phyloP scores from a whole-genome alignment of 805 yeast genomes.

The Myxozyma lipomycoides region DNA sequence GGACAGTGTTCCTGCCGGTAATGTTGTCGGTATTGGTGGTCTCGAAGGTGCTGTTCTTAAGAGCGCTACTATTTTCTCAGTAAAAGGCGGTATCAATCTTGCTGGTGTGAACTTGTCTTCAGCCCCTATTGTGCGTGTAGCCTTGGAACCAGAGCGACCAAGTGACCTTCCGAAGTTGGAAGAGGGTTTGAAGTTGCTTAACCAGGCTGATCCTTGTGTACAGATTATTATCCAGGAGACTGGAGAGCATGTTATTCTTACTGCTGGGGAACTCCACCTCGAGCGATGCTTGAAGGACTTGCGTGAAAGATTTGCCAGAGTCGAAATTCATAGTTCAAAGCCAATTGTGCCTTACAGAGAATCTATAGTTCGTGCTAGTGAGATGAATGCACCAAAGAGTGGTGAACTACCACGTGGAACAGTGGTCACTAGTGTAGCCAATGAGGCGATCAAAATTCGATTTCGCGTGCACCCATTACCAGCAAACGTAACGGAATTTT shows the following conservation, averaged over 20 bases:
- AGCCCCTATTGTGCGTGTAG: conserved; percentile 91
- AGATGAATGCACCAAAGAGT: conserved; percentile 50
- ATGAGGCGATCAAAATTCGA: conserved; percentile 48
- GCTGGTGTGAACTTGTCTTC: conserved; percentile 66
- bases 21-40: conserved; percentile 91
- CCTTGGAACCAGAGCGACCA: conserved; percentile 91
- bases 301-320: conserved; percentile 84
- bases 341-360: conserved; percentile 95
- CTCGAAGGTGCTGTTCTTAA: conserved; percentile 76
- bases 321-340: conserved; percentile 78
- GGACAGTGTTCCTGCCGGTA: conserved; percentile 85
- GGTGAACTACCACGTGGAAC: conserved; percentile 50
- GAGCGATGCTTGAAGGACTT: conserved; percentile 92
- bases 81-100: conserved; percentile 62
- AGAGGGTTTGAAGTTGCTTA: conserved; percentile 69
- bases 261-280: conserved; percentile 94
- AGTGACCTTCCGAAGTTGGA: conserved; percentile 70
- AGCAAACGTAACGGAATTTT: conserved; percentile 45
- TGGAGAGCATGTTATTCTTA: conserved; percentile 90
- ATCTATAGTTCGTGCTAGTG: conserved; percentile 56
- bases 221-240: conserved; percentile 78
- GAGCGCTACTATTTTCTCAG: conserved; percentile 73
- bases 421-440: conserved; percentile 37
- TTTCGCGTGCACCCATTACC: conserved; percentile 56
- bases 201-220: conserved; percentile 92